phyloP scores from a whole-genome alignment of 2,329 filamentous ascomycete species.

The Fusarium heterosporum region DNA sequence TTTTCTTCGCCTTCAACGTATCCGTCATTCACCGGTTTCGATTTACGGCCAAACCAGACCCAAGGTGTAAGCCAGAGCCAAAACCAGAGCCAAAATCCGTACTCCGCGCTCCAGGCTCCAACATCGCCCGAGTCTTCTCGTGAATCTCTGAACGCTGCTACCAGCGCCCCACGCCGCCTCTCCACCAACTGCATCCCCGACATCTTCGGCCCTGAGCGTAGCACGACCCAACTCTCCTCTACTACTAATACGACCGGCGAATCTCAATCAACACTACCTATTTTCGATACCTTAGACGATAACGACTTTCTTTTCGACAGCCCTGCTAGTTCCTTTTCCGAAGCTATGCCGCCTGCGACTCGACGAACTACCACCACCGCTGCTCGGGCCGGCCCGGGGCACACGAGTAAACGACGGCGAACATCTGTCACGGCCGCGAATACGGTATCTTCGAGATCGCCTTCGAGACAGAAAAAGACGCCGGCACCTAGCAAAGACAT shows the following conservation, averaged over 20 bases:
- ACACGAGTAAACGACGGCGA: conserved; percentile 47
- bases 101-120: conserved; percentile 36
- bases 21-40: conserved; percentile 45
- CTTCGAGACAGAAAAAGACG: conserved; percentile 21
- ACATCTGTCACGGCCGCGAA: conserved; percentile 28
- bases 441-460: conserved; percentile 4
- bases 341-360: conserved; percentile 46
- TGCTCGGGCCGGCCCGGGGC: conserved; percentile 19
- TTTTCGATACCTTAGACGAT: conserved; percentile 49
- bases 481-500: conserved; percentile 24
- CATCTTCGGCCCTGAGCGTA: conserved; percentile 33
- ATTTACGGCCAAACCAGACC: conserved; percentile 25
- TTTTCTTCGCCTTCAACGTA: conserved; percentile 55
- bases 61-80: conserved; percentile 20
- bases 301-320: conserved; percentile 43
- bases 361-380: conserved; percentile 34
- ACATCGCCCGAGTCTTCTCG: conserved; percentile 26
- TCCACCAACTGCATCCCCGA: conserved; percentile 37
- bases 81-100: background rate
- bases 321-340: conserved; percentile 47
- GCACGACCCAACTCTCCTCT: conserved; percentile 39
- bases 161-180: conserved; percentile 39
- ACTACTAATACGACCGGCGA: conserved; percentile 41
- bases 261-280: conserved; percentile 44
- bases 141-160: conserved; percentile 24